Base-by-base conservation (phyloP, 1,139 yeast genomes). In the Magnusiomyces magnusii region DNA sequence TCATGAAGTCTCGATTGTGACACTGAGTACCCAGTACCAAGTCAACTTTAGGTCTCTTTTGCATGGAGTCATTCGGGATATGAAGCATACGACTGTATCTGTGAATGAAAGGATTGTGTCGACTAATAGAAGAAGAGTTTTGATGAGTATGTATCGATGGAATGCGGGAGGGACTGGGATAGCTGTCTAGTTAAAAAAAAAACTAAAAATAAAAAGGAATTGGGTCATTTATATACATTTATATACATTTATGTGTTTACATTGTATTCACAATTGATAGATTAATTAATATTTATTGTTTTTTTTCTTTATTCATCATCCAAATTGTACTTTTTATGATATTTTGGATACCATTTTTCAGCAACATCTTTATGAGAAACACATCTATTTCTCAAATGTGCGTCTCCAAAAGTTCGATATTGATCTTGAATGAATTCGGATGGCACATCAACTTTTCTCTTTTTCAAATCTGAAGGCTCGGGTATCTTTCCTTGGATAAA, bases 281-380 rank as follows among this genome's bases (percentile, higher is more conserved):
- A 31, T 17, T 39, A 17, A n/a, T 39, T 39, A 3, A 9, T 39
- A 9, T 39, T 39, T 39, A 3, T 39, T 39, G 5, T 39, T 39
- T 39, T 39, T 41, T 41, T n/a, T 17, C 17, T 41, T 27, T 34
- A 50, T n/a, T 39, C 44, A 53, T 25, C 17, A 10, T 9, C 50
- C 13, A 54, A 31, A 27, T 60, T 60, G 51, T 70, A 71, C 61
- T 63, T 63, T 28, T 66, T 65, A 55, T 64, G 74, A 1, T 80
- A 69, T 7, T 79, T 78, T 1, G 88, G 86, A 65, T 85, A 85
- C 86, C 86, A 84, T 59, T 73, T 75, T 34, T 75, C 76, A 7
- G 86, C 86, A 50, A 85, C 90, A 66, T 85, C 88, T 62, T 82
- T 84, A 68, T 85, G 90, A 13, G 85, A 79, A 65, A 84, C 83